phyloP scores from a whole-genome alignment of 1,284 basidiomycete genomes.

The Schizopora paradoxa region DNA sequence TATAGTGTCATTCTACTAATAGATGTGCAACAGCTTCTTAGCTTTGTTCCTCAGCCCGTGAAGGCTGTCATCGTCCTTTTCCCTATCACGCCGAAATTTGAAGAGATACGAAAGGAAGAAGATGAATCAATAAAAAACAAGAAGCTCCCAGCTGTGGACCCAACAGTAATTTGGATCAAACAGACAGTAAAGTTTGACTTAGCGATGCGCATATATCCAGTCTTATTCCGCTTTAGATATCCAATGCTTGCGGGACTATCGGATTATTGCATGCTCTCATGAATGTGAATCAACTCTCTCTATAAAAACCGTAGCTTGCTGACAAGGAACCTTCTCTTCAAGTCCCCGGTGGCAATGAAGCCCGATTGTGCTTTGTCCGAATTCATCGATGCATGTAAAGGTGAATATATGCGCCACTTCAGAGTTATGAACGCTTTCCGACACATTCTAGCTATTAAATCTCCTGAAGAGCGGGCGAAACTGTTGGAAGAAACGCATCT shows the following conservation, averaged over 20 bases:
- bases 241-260: slow-evolving; percentile 88
- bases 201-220: not conserved
- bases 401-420: slow-evolving; percentile 28
- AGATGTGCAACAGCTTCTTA: slow-evolving; percentile 53
- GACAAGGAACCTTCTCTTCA: slow-evolving; percentile 1
- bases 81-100: slow-evolving; percentile 55
- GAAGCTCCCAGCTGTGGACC: slow-evolving; percentile 51
- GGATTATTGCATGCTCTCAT: slow-evolving; percentile 77
- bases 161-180: slow-evolving; percentile 68
- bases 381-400: slow-evolving; percentile 61
- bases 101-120: slow-evolving; percentile 49
- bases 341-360: slow-evolving; percentile 54
- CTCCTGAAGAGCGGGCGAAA: slow-evolving; percentile 67
- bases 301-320: not conserved
- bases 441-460: slow-evolving; percentile 33
- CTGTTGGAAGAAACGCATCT: slow-evolving; percentile 70
- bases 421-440: slow-evolving; percentile 20
- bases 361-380: slow-evolving; percentile 54
- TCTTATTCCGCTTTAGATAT: slow-evolving; percentile 46
- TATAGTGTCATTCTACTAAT: not conserved
- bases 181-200: slow-evolving; percentile 52
- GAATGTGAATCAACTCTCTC: slow-evolving; percentile 45
- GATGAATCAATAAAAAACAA: slow-evolving; percentile 45
- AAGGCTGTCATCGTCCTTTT: slow-evolving; percentile 82
- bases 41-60: slow-evolving; percentile 63